Percentiles rank a stretch among this genome's conserved stretches.
phyloP scores from a whole-genome alignment of 1,139 yeast species.

The Yamadazyma kanchanaburiensis region DNA sequence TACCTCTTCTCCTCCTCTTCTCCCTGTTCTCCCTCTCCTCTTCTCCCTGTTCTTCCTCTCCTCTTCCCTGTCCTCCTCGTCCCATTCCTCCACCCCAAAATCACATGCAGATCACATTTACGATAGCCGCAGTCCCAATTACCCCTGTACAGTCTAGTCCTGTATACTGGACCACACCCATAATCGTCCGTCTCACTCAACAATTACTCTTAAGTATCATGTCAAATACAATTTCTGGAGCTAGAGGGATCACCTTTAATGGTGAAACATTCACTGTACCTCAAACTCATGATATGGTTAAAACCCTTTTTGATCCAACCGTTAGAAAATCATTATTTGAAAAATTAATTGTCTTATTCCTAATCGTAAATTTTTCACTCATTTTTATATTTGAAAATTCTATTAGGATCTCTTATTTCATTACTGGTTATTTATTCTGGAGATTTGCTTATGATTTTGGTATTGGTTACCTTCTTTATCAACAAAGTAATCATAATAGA shows the following conservation, averaged over 20 bases:
- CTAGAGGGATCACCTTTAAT: conserved; percentile 46
- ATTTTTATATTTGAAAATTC: conserved; percentile 36
- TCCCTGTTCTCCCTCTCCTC: too few relatives aligned
- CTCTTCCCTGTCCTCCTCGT: background rate
- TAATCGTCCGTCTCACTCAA: too few relatives aligned
- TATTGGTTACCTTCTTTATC: conserved; percentile 66
- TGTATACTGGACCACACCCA: too few relatives aligned
- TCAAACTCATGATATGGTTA: conserved; percentile 81
- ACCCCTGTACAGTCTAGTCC: too few relatives aligned
- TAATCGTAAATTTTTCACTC: conserved; percentile 50
- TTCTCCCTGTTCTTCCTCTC: too few relatives aligned
- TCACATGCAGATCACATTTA: too few relatives aligned
- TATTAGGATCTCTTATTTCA: conserved; percentile 42
- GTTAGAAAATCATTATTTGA: conserved; percentile 69
- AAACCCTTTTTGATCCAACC: conserved; percentile 77
- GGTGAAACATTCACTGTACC: conserved; percentile 65
- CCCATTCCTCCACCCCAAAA: background rate
- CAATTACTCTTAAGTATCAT: too few relatives aligned
- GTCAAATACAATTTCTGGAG: conserved; percentile 23
- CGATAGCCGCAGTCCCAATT: too few relatives aligned
- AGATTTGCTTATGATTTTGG: conserved; percentile 76
- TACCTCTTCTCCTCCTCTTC: too few relatives aligned
- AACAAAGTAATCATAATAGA: conserved; percentile 59
- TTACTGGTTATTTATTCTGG: conserved; percentile 69
- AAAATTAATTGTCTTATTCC: conserved; percentile 49